phyloP scores from a whole-genome alignment of 2,329 filamentous ascomycete species.

The Curvularia verruculosa region DNA sequence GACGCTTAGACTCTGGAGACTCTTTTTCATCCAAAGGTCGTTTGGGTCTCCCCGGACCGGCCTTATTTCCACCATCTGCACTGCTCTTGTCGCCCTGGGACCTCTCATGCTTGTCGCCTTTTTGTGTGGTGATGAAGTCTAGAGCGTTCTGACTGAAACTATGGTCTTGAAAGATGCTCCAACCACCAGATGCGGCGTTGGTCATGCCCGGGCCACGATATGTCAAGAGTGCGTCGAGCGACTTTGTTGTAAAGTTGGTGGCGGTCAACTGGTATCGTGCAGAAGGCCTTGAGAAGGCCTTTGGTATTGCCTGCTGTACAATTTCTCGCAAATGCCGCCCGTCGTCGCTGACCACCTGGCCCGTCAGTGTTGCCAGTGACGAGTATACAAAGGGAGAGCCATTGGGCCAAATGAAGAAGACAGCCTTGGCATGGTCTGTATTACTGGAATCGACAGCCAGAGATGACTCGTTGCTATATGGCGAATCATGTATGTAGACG shows the following conservation, averaged over 20 bases:
- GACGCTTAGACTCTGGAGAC: slow-evolving; percentile 58
- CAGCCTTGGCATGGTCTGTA: slow-evolving; percentile 69
- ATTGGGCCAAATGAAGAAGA: slow-evolving; percentile 84
- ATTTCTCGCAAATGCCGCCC: slow-evolving; percentile 68
- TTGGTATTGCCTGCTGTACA: slow-evolving; percentile 79
- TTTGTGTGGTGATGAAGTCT: slow-evolving; percentile 50
- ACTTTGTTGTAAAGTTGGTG: slow-evolving; percentile 73
- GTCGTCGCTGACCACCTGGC: slow-evolving; percentile 44
- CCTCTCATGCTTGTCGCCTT: slow-evolving; percentile 28
- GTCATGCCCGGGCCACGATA: slow-evolving; percentile 72
- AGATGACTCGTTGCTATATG: slow-evolving; percentile 67
- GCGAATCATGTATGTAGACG: slow-evolving; percentile 79
- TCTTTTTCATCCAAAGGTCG: slow-evolving; percentile 34
- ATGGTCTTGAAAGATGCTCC: slow-evolving; percentile 77
- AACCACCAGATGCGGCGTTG: slow-evolving; percentile 77
- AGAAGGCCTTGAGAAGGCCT: slow-evolving; percentile 77
- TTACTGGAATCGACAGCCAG: slow-evolving; percentile 39
- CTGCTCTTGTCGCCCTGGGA: slow-evolving; percentile 17
- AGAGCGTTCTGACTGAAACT: slow-evolving; percentile 58
- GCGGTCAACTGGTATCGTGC: slow-evolving; percentile 72
- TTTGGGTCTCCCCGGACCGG: slow-evolving; percentile 37
- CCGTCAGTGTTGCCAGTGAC: slow-evolving; percentile 54
- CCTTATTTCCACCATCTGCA: slow-evolving; percentile 24
- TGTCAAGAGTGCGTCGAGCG: slow-evolving; percentile 71
- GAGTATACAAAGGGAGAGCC: slow-evolving; percentile 77